These are phyloP conservation scores for Aureoboletus auriporus DNA, from an alignment of 768 basidiomycete genomes.

Conservation along the genomic window DNA sequence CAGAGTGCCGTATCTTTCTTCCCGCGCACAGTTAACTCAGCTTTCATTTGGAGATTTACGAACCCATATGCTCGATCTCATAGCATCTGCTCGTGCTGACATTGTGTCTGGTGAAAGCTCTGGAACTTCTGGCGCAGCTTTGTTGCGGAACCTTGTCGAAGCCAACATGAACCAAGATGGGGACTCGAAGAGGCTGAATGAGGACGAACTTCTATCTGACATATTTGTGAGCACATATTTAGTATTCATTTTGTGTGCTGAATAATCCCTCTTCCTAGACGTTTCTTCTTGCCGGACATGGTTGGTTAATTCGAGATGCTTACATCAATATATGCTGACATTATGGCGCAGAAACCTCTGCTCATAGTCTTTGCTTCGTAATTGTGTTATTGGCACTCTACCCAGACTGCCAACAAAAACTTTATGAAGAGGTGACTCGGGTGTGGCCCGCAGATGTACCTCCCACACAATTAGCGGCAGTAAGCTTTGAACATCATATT, in stretches of 20 bases:
- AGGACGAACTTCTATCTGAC: slow-evolving; percentile 45
- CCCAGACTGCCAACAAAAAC: slow-evolving; percentile 44
- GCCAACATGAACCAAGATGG: slow-evolving; percentile 41
- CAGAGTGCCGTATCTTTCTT: slow-evolving; percentile 35
- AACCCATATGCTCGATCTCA: slow-evolving; percentile 39
- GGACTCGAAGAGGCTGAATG: slow-evolving; percentile 31
- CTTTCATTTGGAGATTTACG: slow-evolving; percentile 36
- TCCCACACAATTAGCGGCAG: slow-evolving; percentile 21
- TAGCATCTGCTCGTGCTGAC: slow-evolving; percentile 35
- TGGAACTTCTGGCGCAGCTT: slow-evolving; percentile 28
- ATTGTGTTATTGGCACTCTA: slow-evolving; percentile 45
- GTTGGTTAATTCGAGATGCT: slow-evolving; percentile 20
- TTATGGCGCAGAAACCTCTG: slow-evolving; percentile 40
- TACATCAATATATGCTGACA: slow-evolving; percentile 1
- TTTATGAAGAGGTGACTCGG: slow-evolving; percentile 37
- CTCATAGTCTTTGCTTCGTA: slow-evolving; percentile 42
- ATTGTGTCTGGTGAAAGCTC: slow-evolving; percentile 27
- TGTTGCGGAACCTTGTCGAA: slow-evolving; percentile 43
- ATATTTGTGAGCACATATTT: slow-evolving; percentile 37
- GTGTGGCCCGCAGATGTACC: slow-evolving; percentile 40
- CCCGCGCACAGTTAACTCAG: slow-evolving; percentile 24
- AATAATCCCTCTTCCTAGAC: slow-evolving; percentile 21
- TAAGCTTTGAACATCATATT: slow-evolving; percentile 14
- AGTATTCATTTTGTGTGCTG: background rate
- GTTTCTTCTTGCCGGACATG: slow-evolving; percentile 49